Evolutionary conservation across 208 protist species (phyloP), one percentile per base, ranked within the genome.

Genomic region (Leishmania tarentolae): DNA sequence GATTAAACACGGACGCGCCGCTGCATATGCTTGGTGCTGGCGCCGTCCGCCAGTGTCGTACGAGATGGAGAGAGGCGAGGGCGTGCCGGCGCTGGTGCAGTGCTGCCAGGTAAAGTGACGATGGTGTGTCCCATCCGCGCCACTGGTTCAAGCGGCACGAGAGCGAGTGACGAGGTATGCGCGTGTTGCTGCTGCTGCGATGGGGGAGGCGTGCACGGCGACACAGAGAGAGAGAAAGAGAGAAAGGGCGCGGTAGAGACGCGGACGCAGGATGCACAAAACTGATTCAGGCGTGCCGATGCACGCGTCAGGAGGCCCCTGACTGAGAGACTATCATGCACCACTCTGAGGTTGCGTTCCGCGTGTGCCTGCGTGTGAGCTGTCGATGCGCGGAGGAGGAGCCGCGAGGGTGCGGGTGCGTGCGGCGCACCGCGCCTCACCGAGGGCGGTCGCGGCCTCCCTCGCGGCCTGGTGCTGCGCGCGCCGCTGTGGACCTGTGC

Each of bases 1-100:
- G 76, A 73, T 80, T 80, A 80, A 80, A 80, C 77, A 80, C 77
- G 77, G 77, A 80, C 77, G 77, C 77, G 77, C 77, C 66, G 63
- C 52, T 68, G 77, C 77, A 56, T 80, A 80, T 37, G 37, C 77
- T 80, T 57, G 63, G 77, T 80, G 77, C 77, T 70, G 42, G 77
- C 77, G 77, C 66, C 72, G 77, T 80, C 77, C 77, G 77, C 77
- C 77, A 80, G 77, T 80, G 77, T 80, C 77, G 77, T 74, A 80
- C 77, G 77, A 80, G 77, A 80, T 42, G 47, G 5, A 44, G 46
- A 53, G 57, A 1, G 6, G 47, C 28, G 76, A 37, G 31, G 59
- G 59, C 59, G 59, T 65, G 59, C 59, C 15, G 59, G 44, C 5
- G 76, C 76, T 31, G 76, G 44, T 52, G 76, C 76, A 80, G 76